These are phyloP conservation scores for Tetracentron sinense DNA, from an alignment of 164 flowering plant species.

Conservation along the genomic window DNA sequence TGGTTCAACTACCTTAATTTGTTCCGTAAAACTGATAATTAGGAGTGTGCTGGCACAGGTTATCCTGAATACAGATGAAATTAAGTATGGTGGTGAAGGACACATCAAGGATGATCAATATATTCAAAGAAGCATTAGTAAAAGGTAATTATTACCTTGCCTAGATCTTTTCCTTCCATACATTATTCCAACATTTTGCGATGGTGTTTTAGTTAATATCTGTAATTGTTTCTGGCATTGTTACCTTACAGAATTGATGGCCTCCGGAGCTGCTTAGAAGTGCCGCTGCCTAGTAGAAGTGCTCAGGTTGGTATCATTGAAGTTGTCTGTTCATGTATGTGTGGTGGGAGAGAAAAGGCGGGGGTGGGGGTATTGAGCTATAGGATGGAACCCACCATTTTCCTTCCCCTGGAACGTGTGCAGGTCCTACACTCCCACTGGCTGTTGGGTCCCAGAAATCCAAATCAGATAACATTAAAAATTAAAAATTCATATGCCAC, in stretches of 20 bases:
- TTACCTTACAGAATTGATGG: slow-evolving; percentile 60
- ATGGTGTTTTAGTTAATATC: background rate
- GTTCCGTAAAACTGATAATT: slow-evolving; percentile 8
- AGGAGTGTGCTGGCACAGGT: slow-evolving; percentile 34
- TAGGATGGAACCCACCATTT: too few relatives aligned
- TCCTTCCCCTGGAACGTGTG: too few relatives aligned
- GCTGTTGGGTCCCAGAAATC: background rate
- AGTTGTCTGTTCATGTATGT: background rate
- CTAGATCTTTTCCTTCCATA: background rate
- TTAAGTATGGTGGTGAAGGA: slow-evolving; percentile 75
- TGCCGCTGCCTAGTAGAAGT: slow-evolving; percentile 68
- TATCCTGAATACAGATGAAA: slow-evolving; percentile 74
- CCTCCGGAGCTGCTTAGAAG: slow-evolving; percentile 60
- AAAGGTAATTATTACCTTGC: slow-evolving; percentile 38
- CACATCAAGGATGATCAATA: slow-evolving; percentile 40
- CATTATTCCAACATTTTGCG: background rate
- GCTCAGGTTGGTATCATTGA: slow-evolving; percentile 62
- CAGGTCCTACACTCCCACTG: background rate
- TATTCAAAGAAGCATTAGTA: slow-evolving; percentile 48
- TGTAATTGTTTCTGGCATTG: background rate
- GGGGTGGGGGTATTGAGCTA: too few relatives aligned
- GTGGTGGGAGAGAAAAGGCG: background rate
- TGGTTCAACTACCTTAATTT: background rate
- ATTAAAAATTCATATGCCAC: too few relatives aligned
- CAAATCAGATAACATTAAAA: background rate